Conservation (phyloP, 2,329 filamentous ascomycete genomes). For the Fusarium secorum region DNA sequence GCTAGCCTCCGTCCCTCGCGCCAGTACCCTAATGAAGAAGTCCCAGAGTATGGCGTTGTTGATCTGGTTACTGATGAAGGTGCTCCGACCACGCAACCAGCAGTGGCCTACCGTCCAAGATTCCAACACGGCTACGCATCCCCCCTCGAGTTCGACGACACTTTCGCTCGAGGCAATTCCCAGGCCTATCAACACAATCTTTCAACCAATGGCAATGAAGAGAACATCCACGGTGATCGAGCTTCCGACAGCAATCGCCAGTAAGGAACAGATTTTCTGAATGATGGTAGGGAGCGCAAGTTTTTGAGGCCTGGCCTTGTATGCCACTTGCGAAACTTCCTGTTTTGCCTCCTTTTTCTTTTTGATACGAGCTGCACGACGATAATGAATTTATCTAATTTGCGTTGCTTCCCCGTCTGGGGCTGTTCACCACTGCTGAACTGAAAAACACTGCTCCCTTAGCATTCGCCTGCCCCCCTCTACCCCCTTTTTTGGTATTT, state of each 20-base stretch:
- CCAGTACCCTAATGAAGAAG: not conserved
- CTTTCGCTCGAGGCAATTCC: not conserved
- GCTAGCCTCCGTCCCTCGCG: not conserved
- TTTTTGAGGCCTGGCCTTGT: not conserved
- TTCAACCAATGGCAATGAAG: not conserved
- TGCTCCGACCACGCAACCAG: not conserved
- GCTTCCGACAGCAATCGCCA: not conserved
- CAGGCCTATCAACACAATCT: not conserved
- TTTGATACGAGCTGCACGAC: not conserved
- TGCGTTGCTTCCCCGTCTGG: not conserved
- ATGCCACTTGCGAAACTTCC: not conserved
- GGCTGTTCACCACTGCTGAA: not conserved
- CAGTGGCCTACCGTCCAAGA: not conserved
- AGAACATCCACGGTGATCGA: not conserved
- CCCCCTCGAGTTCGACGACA: not conserved
- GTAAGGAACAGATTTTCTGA: not conserved
- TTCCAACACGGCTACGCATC: not conserved
- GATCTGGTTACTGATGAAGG: not conserved
- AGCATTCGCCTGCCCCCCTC: not conserved
- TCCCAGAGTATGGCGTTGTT: not conserved
- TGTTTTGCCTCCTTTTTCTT: not conserved
- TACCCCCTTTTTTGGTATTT: not conserved
- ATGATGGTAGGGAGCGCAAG: not conserved
- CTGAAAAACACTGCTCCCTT: not conserved
- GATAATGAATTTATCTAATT: not conserved